Evolutionary conservation across 345 rosid species (phyloP).

Genomic region (Chamaenerion angustifolium): DNA sequence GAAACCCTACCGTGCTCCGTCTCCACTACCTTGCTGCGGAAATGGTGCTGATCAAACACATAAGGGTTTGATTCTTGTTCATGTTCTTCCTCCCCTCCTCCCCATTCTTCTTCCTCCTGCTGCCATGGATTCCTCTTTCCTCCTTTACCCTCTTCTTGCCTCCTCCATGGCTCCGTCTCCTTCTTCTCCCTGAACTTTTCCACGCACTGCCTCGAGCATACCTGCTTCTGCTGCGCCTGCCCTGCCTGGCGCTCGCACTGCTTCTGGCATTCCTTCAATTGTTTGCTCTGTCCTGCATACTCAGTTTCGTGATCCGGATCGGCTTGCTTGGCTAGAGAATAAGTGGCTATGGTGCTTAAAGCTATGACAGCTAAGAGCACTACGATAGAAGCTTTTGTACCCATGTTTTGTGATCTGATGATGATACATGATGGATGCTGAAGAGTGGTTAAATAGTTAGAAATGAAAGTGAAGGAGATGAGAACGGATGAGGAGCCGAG

Average conservation of each 20-base stretch:
- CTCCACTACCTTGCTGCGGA: constrained; percentile 6
- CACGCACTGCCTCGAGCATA: constrained; percentile 14
- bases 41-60: constrained; percentile 18
- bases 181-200: constrained; percentile 11
- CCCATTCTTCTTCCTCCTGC: constrained; percentile 2
- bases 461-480: too few relatives aligned
- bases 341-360: too few relatives aligned
- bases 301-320: too few relatives aligned
- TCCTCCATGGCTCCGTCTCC: too few relatives aligned
- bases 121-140: neutral
- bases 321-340: too few relatives aligned
- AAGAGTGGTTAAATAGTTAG: too few relatives aligned
- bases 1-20: constrained; percentile 31
- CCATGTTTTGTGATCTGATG: too few relatives aligned
- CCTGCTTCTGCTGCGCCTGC: constrained; percentile 11
- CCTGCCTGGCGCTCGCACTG: constrained; percentile 16
- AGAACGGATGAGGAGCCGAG: too few relatives aligned
- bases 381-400: too few relatives aligned
- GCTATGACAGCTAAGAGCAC: too few relatives aligned
- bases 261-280: constrained; percentile 16
- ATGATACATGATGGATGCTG: too few relatives aligned
- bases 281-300: neutral
- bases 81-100: constrained; percentile 3
- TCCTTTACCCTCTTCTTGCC: too few relatives aligned
- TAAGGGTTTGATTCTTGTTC: constrained; percentile 23